phyloP scores from a whole-genome alignment of 495 filamentous ascomycete genomes.

The Xylaria scruposa region DNA sequence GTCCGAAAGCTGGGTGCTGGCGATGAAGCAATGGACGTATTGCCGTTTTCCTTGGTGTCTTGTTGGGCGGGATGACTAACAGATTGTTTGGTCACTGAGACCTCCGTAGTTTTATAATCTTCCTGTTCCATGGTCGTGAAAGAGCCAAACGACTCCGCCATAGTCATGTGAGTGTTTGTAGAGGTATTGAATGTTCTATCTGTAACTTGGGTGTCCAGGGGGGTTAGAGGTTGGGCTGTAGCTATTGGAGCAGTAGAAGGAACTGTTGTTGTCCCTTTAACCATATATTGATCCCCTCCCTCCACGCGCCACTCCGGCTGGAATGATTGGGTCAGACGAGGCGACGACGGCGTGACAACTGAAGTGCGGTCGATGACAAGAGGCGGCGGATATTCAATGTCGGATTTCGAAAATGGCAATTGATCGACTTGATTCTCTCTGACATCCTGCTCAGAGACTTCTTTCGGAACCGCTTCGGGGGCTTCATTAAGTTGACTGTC shows the following conservation, averaged over 20 bases:
- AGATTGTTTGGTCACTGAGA: constrained; percentile 1
- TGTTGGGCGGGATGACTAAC: neutral
- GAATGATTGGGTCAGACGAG: constrained; percentile 32
- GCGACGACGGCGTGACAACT: constrained; percentile 28
- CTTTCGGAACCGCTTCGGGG: neutral
- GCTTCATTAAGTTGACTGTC: neutral
- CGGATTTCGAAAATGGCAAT: neutral
- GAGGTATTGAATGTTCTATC: constrained; percentile 8
- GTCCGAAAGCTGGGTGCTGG: constrained; percentile 32
- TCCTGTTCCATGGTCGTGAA: neutral
- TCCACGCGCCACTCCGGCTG: constrained; percentile 18
- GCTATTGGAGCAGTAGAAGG: constrained; percentile 11
- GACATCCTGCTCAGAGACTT: neutral
- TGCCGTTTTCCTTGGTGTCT: neutral
- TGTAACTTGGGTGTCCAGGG: constrained; percentile 32
- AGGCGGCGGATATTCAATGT: neutral
- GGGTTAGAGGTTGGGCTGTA: constrained; percentile 33
- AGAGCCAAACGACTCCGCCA: constrained; percentile 7
- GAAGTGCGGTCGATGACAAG: neutral
- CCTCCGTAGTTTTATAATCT: neutral
- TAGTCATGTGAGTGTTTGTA: neutral
- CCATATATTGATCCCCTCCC: neutral
- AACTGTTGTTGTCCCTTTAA: constrained; percentile 14
- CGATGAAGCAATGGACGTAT: constrained; percentile 13
- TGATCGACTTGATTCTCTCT: neutral